Conservation (phyloP, 139 green algal species). For the Chlorella sp. region DNA sequence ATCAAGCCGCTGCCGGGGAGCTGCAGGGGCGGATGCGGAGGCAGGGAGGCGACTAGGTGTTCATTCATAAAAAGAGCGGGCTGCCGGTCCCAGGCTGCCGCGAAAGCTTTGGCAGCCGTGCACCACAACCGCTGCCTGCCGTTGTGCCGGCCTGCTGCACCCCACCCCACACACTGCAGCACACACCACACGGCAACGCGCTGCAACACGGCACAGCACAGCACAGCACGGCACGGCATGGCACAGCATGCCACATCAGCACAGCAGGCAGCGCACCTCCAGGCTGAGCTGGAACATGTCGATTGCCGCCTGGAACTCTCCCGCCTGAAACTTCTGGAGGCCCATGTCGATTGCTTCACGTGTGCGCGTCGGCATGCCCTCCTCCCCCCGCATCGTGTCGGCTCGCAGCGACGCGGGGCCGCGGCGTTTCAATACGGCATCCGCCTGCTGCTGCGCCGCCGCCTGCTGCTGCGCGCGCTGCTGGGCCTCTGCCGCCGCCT, state of each 20-base stretch:
- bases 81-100: too few species aligned
- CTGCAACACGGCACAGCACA: too few species aligned
- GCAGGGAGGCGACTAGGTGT: too few species aligned
- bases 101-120: too few species aligned
- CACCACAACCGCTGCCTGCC: too few species aligned
- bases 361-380: conserved; percentile 53
- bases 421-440: not conserved
- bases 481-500: not conserved
- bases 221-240: too few species aligned
- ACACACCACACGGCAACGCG: too few species aligned
- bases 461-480: not conserved
- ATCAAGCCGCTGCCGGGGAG: conserved; percentile 26
- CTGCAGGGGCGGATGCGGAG: not conserved
- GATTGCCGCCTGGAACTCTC: conserved; percentile 55
- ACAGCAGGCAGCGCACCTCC: not conserved
- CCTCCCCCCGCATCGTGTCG: not conserved
- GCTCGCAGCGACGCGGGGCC: conserved; percentile 7
- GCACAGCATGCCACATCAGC: too few species aligned
- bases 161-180: too few species aligned
- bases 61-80: too few species aligned
- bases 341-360: conserved; percentile 74
- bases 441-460: not conserved
- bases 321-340: conserved; percentile 49
- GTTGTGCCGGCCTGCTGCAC: too few species aligned
- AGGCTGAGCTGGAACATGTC: conserved; percentile 63